Evolutionary conservation across 345 rosid genomes (phyloP).

Genomic region (Lepidium africanum): DNA sequence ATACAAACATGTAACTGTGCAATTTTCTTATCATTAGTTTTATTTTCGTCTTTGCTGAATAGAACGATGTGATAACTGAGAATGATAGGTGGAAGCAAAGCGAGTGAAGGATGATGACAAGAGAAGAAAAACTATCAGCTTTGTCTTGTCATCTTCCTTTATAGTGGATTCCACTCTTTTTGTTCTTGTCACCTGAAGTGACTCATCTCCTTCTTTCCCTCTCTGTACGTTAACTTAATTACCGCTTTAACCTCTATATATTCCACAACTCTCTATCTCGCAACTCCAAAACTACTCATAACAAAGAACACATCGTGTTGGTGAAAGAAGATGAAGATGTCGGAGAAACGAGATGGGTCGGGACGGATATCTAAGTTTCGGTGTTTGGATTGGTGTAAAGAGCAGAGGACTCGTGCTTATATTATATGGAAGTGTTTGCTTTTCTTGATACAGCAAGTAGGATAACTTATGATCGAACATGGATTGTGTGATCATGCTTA

Average conservation of each 20-base stretch:
- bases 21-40: neutral
- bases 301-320: neutral
- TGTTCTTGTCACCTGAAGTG: constrained; percentile 12
- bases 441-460: constrained; percentile 43
- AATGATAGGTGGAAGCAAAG: constrained; percentile 1
- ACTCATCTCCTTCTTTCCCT: neutral
- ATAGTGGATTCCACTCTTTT: constrained; percentile 16
- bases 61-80: neutral
- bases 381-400: constrained; percentile 46
- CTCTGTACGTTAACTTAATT: neutral
- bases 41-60: neutral
- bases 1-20: constrained; percentile 20
- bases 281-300: constrained; percentile 6
- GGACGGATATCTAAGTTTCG: constrained; percentile 28
- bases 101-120: constrained; percentile 10
- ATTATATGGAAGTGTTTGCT: constrained; percentile 74
- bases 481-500: constrained; percentile 4
- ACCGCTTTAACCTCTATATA: constrained; percentile 20
- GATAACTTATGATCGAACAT: constrained; percentile 20
- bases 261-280: constrained; percentile 5
- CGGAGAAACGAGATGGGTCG: neutral
- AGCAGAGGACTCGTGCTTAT: constrained; percentile 59
- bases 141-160: constrained; percentile 13
- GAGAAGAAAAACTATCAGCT: constrained; percentile 16
- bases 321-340: constrained; percentile 14